Evolutionary conservation across 108 stramenopile species (phyloP).

Genomic region (Hondaea fermentalgiana): DNA sequence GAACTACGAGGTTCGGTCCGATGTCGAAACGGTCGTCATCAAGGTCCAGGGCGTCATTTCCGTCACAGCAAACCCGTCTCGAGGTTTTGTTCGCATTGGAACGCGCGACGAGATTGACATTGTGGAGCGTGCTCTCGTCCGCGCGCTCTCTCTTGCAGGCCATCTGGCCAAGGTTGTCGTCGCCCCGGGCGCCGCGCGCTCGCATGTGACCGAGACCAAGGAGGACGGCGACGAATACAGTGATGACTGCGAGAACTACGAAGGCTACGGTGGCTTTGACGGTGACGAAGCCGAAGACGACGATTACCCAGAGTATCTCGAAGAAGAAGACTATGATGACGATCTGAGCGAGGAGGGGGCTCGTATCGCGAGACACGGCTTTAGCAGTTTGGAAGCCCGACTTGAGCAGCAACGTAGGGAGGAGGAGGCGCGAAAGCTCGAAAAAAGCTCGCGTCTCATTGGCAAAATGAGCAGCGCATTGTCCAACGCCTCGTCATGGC

Average conservation of each 20-base stretch:
- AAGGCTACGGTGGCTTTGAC: not conserved
- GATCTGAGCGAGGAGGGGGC: not conserved
- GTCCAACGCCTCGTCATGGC: not conserved
- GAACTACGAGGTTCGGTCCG: not conserved
- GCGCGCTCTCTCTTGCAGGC: not conserved
- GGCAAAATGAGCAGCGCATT: not conserved
- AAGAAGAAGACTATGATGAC: not conserved
- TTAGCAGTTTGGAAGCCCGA: not conserved
- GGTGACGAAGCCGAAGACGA: not conserved
- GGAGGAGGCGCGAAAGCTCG: not conserved
- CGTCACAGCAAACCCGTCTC: not conserved
- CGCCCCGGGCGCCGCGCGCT: not conserved
- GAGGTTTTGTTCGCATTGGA: not conserved
- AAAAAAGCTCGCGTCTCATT: conserved; percentile 5
- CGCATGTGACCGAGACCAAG: not conserved
- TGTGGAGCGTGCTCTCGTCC: not conserved
- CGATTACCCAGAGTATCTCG: conserved; percentile 6
- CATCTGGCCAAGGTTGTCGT: not conserved
- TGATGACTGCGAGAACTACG: not conserved
- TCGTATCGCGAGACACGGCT: not conserved
- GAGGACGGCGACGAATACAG: not conserved
- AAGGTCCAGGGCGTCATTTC: not conserved
- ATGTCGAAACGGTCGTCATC: not conserved
- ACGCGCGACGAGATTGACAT: not conserved
- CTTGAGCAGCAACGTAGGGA: conserved; percentile 7